A percentile compares a stretch with the other conserved stretches of the same genome.
These are phyloP conservation scores for Guyanaporus albipodus DNA, from an alignment of 768 basidiomycete genomes.

Conservation along the genomic window DNA sequence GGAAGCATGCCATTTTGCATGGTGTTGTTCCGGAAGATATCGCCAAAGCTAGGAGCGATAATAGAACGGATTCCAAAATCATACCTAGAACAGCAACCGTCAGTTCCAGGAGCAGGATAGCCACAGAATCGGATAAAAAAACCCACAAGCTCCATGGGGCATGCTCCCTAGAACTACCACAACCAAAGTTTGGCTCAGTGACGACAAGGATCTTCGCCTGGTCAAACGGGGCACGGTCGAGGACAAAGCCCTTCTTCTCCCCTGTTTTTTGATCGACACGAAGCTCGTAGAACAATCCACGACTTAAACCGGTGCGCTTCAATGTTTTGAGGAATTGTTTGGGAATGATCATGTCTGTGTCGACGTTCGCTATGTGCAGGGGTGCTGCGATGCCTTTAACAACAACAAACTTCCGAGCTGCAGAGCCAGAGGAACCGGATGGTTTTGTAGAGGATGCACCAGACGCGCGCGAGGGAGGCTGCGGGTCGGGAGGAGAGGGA, in stretches of 20 bases:
- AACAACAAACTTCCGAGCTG: conserved; percentile 59
- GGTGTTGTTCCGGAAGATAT: conserved; percentile 85
- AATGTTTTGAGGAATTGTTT: conserved; percentile 93
- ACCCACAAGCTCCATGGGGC: conserved; percentile 84
- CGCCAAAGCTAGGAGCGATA: conserved; percentile 86
- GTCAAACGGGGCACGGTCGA: conserved; percentile 77
- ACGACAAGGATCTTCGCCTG: conserved; percentile 77
- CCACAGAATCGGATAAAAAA: conserved; percentile 1
- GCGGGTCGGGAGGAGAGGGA: conserved; percentile 52
- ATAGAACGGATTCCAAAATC: conserved; percentile 90
- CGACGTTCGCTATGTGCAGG: conserved; percentile 79
- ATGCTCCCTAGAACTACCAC: conserved; percentile 87
- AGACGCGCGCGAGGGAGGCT: conserved; percentile 32
- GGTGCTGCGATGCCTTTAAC: conserved; percentile 76
- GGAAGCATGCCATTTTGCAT: conserved; percentile 96
- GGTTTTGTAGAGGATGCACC: conserved; percentile 29
- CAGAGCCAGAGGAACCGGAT: conserved; percentile 45
- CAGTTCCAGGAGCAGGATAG: no score
- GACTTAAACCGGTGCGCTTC: conserved; percentile 82
- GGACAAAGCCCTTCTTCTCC: conserved; percentile 77
- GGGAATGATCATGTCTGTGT: conserved; percentile 93
- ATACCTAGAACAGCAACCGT: conserved; percentile 50
- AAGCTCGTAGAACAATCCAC: conserved; percentile 78
- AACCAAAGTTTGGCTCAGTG: conserved; percentile 87
- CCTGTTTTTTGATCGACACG: conserved; percentile 76